Evolutionary conservation across 345 rosid species (phyloP).

Genomic region (Rhodamnia argentea): DNA sequence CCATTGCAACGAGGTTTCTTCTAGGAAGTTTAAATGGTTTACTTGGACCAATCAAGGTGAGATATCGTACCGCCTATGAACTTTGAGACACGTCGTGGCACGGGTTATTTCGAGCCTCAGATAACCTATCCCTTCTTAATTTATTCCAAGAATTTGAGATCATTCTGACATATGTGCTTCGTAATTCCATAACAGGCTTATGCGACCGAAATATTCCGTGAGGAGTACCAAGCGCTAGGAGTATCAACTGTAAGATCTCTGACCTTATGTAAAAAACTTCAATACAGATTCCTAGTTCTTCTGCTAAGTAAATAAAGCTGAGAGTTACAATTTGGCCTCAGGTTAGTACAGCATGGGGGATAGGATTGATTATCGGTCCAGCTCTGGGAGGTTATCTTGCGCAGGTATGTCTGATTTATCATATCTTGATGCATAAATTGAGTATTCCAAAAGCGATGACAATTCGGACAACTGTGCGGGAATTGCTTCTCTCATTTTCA

Average conservation of each 20-base stretch:
- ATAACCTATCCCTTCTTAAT: neutral
- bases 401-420: slow-evolving; percentile 39
- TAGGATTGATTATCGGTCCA: slow-evolving; percentile 93
- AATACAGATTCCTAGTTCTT: neutral
- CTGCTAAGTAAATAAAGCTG: neutral
- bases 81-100: neutral
- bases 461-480: neutral
- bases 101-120: neutral
- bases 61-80: neutral
- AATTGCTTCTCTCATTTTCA: neutral
- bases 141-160: neutral
- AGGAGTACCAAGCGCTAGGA: slow-evolving; percentile 76
- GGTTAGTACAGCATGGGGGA: slow-evolving; percentile 97
- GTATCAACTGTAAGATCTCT: slow-evolving; percentile 60
- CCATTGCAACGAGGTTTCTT: slow-evolving; percentile 64
- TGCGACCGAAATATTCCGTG: slow-evolving; percentile 61
- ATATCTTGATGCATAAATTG: neutral
- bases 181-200: slow-evolving; percentile 49
- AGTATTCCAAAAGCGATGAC: neutral
- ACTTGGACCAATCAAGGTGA: slow-evolving; percentile 87
- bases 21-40: slow-evolving; percentile 89
- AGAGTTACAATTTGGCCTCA: slow-evolving; percentile 10
- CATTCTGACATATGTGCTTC: neutral
- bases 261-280: neutral
- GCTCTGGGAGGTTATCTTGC: slow-evolving; percentile 92